A percentile compares a stretch with the other conserved stretches of the same genome.
Evolutionary conservation across 805 yeast species (phyloP).

Genomic region (Ogataea saltuana): DNA sequence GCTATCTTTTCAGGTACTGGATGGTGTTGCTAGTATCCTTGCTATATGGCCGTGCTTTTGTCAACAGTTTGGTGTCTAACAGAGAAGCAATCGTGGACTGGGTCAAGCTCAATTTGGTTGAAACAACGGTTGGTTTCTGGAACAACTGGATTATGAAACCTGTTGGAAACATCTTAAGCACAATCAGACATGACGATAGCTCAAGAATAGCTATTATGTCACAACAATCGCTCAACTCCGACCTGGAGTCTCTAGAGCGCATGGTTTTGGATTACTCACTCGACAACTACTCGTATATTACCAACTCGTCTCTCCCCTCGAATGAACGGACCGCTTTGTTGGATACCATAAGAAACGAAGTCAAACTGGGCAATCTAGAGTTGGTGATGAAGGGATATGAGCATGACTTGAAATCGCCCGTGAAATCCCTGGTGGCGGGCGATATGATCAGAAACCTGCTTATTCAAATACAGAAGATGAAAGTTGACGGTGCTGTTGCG

Average conservation of each 20-base stretch:
- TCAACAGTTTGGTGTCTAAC: constrained; percentile 47
- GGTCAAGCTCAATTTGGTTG: constrained; percentile 57
- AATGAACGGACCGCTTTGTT: constrained; percentile 21
- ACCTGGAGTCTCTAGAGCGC: constrained; percentile 75
- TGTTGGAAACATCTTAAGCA: constrained; percentile 63
- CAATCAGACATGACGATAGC: constrained; percentile 81
- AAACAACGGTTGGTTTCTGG: constrained; percentile 67
- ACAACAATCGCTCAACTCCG: constrained; percentile 75
- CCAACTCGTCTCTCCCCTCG: constrained; percentile 3
- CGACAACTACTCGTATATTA: constrained; percentile 33
- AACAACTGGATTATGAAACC: constrained; percentile 86
- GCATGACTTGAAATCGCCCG: constrained; percentile 66
- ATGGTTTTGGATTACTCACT: constrained; percentile 78
- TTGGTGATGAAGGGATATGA: constrained; percentile 82
- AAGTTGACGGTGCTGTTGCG: constrained; percentile 92
- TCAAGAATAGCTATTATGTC: constrained; percentile 75
- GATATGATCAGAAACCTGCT: constrained; percentile 72
- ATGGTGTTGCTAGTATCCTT: constrained; percentile 38
- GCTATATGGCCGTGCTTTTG: constrained; percentile 55
- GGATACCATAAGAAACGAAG: constrained; percentile 43
- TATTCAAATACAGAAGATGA: constrained; percentile 93
- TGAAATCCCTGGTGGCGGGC: constrained; percentile 64
- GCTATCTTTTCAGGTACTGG: constrained; percentile 60
- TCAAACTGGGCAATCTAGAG: constrained; percentile 75
- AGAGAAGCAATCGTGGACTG: constrained; percentile 56